These are phyloP conservation scores for Umbelopsis sp. DNA, from an alignment of 192 early-diverging fungal species.

Conservation along the genomic window DNA sequence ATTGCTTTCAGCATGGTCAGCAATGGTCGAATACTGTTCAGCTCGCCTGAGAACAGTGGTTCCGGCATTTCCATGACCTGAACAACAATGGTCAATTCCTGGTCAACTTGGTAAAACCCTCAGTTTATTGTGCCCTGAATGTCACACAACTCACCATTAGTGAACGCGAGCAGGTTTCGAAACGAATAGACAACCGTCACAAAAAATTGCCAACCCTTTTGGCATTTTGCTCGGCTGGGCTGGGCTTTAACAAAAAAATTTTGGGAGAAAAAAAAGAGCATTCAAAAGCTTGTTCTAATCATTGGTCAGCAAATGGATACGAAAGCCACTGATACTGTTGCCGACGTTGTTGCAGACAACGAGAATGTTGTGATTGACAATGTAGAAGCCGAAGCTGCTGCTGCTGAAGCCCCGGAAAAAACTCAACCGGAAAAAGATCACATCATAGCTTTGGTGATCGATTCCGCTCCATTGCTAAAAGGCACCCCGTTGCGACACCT, in stretches of 20 bases:
- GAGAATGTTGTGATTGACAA: no score
- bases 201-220: background rate
- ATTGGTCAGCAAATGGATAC: no score
- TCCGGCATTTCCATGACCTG: conserved; percentile 8
- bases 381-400: background rate
- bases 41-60: background rate
- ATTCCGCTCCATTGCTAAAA: conserved; percentile 78
- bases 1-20: conserved; percentile 14
- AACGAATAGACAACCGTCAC: conserved; percentile 7
- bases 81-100: no score
- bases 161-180: background rate
- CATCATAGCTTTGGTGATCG: conserved; percentile 63
- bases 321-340: no score
- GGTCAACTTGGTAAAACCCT: no score
- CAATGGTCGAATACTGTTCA: background rate
- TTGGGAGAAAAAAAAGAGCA: no score
- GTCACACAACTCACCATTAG: background rate
- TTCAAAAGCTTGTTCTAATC: no score
- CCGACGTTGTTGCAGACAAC: no score
- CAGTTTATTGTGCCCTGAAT: no score
- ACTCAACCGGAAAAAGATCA: conserved; percentile 35
- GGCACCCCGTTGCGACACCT: conserved; percentile 58
- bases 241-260: no score
- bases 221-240: no score
- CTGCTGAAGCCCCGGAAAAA: background rate